Conservation (phyloP, 495 filamentous ascomycete species). For the Cenococcum geophilum region DNA sequence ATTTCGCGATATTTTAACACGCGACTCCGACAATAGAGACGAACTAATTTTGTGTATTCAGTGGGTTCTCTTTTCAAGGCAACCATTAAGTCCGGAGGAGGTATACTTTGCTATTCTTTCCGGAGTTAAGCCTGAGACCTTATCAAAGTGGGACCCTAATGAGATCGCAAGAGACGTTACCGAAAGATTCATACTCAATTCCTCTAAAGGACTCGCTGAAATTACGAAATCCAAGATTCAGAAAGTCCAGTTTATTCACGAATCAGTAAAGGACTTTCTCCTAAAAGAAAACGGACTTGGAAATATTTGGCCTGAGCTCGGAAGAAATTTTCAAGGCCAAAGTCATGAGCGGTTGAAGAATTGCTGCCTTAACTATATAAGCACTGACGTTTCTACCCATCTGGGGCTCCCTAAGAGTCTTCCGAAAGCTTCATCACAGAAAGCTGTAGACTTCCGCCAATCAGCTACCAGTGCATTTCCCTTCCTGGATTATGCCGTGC, state of each 20-base stretch:
- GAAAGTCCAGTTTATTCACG: constrained; percentile 25
- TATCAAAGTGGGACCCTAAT: constrained; percentile 10
- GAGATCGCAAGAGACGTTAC: constrained; percentile 12
- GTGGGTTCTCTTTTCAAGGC: constrained; percentile 18
- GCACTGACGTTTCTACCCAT: constrained; percentile 1
- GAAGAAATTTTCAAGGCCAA: constrained; percentile 15
- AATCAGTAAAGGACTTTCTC: constrained; percentile 27
- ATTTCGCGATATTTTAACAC: constrained; percentile 15
- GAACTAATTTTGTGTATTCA: constrained; percentile 16
- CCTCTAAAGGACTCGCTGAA: constrained; percentile 17
- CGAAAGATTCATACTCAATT: constrained; percentile 15
- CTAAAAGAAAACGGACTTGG: constrained; percentile 20
- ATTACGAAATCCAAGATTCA: constrained; percentile 9
- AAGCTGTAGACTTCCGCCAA: constrained; percentile 6
- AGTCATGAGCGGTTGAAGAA: constrained; percentile 23
- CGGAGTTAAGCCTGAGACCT: constrained; percentile 7
- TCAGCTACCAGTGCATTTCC: constrained; percentile 10
- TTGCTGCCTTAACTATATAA: constrained; percentile 19
- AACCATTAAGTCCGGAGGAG: constrained; percentile 15
- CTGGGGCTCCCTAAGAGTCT: background rate
- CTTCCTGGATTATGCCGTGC: constrained; percentile 21
- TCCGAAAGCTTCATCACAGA: constrained; percentile 6
- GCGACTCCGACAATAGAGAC: constrained; percentile 10
- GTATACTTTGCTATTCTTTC: constrained; percentile 20
- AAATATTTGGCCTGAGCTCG: constrained; percentile 10